Conservation (phyloP, 225 moss, liverwort and hornwort genomes). For the Ulota crispa region DNA sequence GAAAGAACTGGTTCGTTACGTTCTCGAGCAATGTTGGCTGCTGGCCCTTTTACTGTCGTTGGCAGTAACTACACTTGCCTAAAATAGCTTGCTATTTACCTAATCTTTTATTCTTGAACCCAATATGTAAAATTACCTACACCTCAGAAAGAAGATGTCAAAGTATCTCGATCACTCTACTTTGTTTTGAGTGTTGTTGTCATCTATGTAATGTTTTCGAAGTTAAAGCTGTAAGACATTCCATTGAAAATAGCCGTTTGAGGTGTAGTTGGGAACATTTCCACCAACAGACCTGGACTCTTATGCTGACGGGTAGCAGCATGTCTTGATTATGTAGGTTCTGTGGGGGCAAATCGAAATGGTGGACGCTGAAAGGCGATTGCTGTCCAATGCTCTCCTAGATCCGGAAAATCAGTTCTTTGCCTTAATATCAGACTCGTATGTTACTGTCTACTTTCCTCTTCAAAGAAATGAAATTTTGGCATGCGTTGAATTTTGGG, state of each 20-base stretch:
- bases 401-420: slow-evolving; percentile 72
- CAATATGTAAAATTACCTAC: neutral
- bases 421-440: slow-evolving; percentile 71
- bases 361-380: slow-evolving; percentile 88
- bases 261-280: neutral
- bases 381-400: slow-evolving; percentile 71
- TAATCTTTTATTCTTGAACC: neutral
- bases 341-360: slow-evolving; percentile 82
- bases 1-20: neutral
- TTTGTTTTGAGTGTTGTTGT: neutral
- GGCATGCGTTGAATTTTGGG: neutral
- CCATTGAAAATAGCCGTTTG: neutral
- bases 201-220: neutral
- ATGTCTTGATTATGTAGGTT: slow-evolving; percentile 52
- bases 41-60: neutral
- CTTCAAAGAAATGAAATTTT: neutral
- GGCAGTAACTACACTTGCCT: neutral
- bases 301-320: neutral
- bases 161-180: neutral
- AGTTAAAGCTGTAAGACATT: neutral
- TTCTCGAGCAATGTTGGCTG: neutral
- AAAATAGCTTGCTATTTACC: neutral
- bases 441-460: slow-evolving; percentile 17
- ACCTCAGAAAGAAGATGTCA: neutral
- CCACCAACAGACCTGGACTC: neutral